Percentiles rank a stretch among this genome's conserved stretches.
These are phyloP conservation scores for Cyberlindnera xylosilytica DNA, from an alignment of 805 yeast genomes.

Conservation along the genomic window DNA sequence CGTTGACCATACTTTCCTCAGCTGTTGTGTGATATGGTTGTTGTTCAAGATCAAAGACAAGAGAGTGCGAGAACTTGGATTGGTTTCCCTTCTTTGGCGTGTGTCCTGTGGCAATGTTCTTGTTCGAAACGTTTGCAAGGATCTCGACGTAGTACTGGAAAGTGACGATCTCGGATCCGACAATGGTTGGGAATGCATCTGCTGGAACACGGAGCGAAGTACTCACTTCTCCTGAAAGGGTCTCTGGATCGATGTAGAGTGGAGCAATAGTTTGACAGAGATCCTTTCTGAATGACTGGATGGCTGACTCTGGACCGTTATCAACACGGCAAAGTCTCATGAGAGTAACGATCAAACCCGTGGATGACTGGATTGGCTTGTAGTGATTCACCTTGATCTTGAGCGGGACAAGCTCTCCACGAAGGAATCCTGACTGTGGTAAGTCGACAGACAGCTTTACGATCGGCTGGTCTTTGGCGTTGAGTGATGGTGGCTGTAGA, in stretches of 20 bases:
- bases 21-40: slow-evolving; percentile 22
- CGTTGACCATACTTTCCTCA: slow-evolving; percentile 56
- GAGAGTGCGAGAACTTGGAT: slow-evolving; percentile 20
- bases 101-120: slow-evolving; percentile 30
- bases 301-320: slow-evolving; percentile 49
- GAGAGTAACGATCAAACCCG: slow-evolving; percentile 75
- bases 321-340: slow-evolving; percentile 75
- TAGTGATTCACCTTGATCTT: slow-evolving; percentile 65
- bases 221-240: slow-evolving; percentile 52
- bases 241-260: slow-evolving; percentile 67
- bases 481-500: not conserved
- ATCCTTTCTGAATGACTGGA: slow-evolving; percentile 73
- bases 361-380: slow-evolving; percentile 62
- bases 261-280: slow-evolving; percentile 76
- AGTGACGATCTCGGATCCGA: slow-evolving; percentile 65
- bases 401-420: slow-evolving; percentile 80
- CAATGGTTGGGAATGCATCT: slow-evolving; percentile 82
- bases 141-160: slow-evolving; percentile 87
- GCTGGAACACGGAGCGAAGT: slow-evolving; percentile 72
- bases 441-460: slow-evolving; percentile 43
- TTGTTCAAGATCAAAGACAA: slow-evolving; percentile 26
- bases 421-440: slow-evolving; percentile 65
- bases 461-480: slow-evolving; percentile 11
- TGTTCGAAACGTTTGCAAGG: slow-evolving; percentile 73
- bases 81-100: slow-evolving; percentile 24